phyloP scores from a whole-genome alignment of 306 rosid genomes.

The Vigna angularis region DNA sequence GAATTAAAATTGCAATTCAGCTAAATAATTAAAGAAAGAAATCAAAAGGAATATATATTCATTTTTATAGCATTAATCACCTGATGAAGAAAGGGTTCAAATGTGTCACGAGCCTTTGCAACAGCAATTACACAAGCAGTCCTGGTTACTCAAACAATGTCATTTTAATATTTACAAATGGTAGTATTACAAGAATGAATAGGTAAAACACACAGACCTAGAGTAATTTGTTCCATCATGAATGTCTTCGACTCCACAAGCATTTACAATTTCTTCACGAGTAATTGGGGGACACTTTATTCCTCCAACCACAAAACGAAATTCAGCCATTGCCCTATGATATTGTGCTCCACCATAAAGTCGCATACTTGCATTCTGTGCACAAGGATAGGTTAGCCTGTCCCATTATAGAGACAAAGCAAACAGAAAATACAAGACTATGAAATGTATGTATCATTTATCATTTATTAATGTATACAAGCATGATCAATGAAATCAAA shows the following conservation, averaged over 20 bases:
- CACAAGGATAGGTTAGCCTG: slow-evolving; percentile 29
- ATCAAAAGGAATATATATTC: slow-evolving; percentile 21
- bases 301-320: slow-evolving; percentile 98
- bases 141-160: slow-evolving; percentile 56
- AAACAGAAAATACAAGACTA: background rate
- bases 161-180: slow-evolving; percentile 1
- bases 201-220: slow-evolving; percentile 55
- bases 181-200: slow-evolving; percentile 24
- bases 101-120: slow-evolving; percentile 94
- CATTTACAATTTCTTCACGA: slow-evolving; percentile 95
- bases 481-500: background rate
- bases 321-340: slow-evolving; percentile 99
- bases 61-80: slow-evolving; percentile 49
- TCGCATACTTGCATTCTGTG: slow-evolving; percentile 97
- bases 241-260: slow-evolving; percentile 98
- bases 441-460: background rate
- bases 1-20: background rate
- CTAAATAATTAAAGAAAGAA: slow-evolving; percentile 19
- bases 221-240: slow-evolving; percentile 99
- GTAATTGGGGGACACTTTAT: slow-evolving; percentile 96
- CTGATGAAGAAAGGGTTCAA: slow-evolving; percentile 97
- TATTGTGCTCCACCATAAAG: slow-evolving; percentile 99
- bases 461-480: background rate
- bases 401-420: slow-evolving; percentile 26
- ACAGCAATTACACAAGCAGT: slow-evolving; percentile 99